Conservation (phyloP, 176 grass and related monocot genomes). For the Carex littledalei region DNA sequence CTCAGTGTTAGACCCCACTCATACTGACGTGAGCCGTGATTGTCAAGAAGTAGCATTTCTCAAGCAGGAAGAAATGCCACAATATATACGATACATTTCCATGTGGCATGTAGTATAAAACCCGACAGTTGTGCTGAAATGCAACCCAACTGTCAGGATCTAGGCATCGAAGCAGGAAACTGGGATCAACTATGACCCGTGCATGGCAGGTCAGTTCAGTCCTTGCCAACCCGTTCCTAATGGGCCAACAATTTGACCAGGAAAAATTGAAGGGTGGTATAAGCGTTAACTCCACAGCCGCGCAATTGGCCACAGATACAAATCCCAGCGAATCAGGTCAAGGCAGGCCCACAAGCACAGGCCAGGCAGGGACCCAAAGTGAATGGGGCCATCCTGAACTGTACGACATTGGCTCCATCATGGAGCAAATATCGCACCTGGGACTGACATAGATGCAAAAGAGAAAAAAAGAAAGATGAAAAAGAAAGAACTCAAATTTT, state of each 20-base stretch:
- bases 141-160: neutral
- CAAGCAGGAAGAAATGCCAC: neutral
- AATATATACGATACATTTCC: neutral
- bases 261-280: neutral
- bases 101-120: neutral
- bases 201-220: constrained; percentile 2
- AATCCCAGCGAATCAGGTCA: constrained; percentile 18
- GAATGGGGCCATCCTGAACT: constrained; percentile 37
- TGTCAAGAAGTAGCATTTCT: constrained; percentile 2
- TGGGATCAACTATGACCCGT: neutral
- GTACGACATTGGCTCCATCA: constrained; percentile 97
- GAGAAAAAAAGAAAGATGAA: constrained; percentile 46
- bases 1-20: neutral
- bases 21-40: neutral
- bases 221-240: neutral
- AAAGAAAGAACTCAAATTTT: constrained; percentile 39
- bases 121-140: neutral
- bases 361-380: constrained; percentile 11
- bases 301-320: constrained; percentile 7
- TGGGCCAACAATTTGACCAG: neutral
- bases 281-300: constrained; percentile 3
- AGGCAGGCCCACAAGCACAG: constrained; percentile 24
- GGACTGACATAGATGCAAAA: constrained; percentile 54
- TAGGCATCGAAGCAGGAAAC: neutral
- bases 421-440: constrained; percentile 99